phyloP scores from a whole-genome alignment of 345 rosid genomes.

The Hypericum androsaemum region DNA sequence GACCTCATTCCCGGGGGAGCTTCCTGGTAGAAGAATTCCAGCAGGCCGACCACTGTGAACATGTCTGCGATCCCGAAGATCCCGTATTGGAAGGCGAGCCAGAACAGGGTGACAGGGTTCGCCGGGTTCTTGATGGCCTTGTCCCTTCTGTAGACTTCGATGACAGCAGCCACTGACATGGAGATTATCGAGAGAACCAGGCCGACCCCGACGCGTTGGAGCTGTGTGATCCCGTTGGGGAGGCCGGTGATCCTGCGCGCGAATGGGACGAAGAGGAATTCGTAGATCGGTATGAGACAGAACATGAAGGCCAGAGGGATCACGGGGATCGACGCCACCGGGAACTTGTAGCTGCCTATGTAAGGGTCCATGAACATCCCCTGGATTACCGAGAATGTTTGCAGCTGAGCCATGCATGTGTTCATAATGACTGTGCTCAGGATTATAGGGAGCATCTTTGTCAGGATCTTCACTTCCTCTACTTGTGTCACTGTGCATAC shows the following conservation, averaged over 20 bases:
- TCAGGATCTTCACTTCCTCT: constrained; percentile 43
- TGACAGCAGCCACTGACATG: constrained; percentile 18
- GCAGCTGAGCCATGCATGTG: constrained; percentile 34
- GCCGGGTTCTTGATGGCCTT: neutral
- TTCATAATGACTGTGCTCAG: constrained; percentile 31
- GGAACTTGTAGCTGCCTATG: constrained; percentile 18
- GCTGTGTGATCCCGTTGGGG: constrained; percentile 23
- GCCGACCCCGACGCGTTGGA: constrained; percentile 18
- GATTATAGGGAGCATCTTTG: constrained; percentile 37
- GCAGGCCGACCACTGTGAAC: constrained; percentile 25
- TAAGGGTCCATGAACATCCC: constrained; percentile 21
- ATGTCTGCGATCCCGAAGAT: constrained; percentile 27
- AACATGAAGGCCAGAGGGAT: constrained; percentile 33
- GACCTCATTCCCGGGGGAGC: constrained; percentile 28
- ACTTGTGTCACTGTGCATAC: constrained; percentile 41
- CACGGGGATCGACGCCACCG: constrained; percentile 22
- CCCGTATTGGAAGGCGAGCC: constrained; percentile 20
- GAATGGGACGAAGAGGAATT: constrained; percentile 14
- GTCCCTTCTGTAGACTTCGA: constrained; percentile 23
- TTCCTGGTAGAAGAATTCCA: constrained; percentile 28
- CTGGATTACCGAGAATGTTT: constrained; percentile 29
- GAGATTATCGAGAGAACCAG: constrained; percentile 18
- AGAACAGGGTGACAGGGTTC: constrained; percentile 11
- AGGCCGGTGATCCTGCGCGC: constrained; percentile 15
- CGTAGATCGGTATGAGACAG: constrained; percentile 20